phyloP scores from a whole-genome alignment of 352 stramenopile species.

The Pythium vanterpoolii region DNA sequence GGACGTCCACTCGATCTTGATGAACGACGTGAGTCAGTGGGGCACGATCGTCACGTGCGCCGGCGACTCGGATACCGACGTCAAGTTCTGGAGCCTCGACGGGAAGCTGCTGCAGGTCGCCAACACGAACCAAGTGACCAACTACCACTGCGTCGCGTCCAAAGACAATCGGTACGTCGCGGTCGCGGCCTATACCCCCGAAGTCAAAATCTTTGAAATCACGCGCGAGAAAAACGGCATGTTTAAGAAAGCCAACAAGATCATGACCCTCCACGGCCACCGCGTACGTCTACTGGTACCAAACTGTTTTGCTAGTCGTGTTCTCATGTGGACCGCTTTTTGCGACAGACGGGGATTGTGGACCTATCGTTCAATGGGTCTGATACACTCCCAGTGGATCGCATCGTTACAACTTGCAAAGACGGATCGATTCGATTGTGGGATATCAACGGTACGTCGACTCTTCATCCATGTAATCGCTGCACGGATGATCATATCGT shows the following conservation, averaged over 20 bases:
- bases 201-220: constrained; percentile 85
- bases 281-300: constrained; percentile 32
- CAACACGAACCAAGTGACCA: constrained; percentile 79
- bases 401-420: constrained; percentile 75
- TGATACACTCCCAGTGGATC: constrained; percentile 62
- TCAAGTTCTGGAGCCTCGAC: constrained; percentile 79
- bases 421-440: constrained; percentile 71
- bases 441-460: constrained; percentile 71
- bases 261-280: constrained; percentile 80
- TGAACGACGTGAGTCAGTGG: constrained; percentile 83
- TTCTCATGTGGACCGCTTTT: not conserved
- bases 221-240: constrained; percentile 65
- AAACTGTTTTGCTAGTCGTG: not conserved
- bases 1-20: constrained; percentile 75
- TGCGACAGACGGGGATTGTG: constrained; percentile 56
- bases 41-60: constrained; percentile 75
- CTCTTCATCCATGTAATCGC: no score
- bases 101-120: constrained; percentile 66
- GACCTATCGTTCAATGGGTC: constrained; percentile 78
- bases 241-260: constrained; percentile 82
- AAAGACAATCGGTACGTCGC: constrained; percentile 83
- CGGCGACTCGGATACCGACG: constrained; percentile 62
- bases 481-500: not conserved
- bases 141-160: constrained; percentile 76
- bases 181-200: constrained; percentile 74